Base-by-base conservation (phyloP, 495 filamentous ascomycete species). In the Baudoinia panamericana region DNA sequence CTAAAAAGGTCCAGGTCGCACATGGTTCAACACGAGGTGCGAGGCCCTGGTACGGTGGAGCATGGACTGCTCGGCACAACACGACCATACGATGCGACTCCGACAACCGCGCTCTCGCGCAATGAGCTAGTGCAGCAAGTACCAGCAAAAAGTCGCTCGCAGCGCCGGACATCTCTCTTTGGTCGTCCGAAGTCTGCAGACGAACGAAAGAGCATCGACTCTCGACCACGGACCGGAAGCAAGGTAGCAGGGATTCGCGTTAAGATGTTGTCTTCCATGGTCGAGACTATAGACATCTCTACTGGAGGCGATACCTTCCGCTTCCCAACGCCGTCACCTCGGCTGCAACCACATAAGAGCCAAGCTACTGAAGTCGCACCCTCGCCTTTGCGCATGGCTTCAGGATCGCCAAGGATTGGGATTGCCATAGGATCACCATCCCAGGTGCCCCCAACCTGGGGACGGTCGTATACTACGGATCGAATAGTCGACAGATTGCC, bases 261-360 rank as follows among this genome's bases (percentile, higher is more conserved):
- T 23, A 22, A n/a, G 20, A 11, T 15, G 15, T 8, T 19, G 7
- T 33, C 30, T 6, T 8, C 30, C 8, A 22, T 19, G 12, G 20
- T 10, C 3, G 36, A 39, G 25, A 39, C 25, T 3, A 43, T 43
- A 9, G 38, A 24, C 10, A 28, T 42, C 20, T 9, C 10, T 10
- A 19, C 36, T 17, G 38, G 38, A 12, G 25, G 22, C 22, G 39
- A 37, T 8, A 48, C 23, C 1, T 48, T 22, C 33, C 32, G 18
- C 16, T 48, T 43, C 33, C 48, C 48, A 13, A 41, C 42, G 11
- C 48, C 48, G 16, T 46, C 48, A 10, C 42, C 47, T 4, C 41
- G 42, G 7, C n/a, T 46, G 15, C 36, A 37, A 12, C 48, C 43
- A n/a, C 5, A 30, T 24, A 17, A 31, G 25, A 17, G 30, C 30